A percentile compares a stretch with the other conserved stretches of the same genome.
These are phyloP conservation scores for Fusarium sp. DNA, from an alignment of 2,329 filamentous ascomycete species.

Conservation along the genomic window DNA sequence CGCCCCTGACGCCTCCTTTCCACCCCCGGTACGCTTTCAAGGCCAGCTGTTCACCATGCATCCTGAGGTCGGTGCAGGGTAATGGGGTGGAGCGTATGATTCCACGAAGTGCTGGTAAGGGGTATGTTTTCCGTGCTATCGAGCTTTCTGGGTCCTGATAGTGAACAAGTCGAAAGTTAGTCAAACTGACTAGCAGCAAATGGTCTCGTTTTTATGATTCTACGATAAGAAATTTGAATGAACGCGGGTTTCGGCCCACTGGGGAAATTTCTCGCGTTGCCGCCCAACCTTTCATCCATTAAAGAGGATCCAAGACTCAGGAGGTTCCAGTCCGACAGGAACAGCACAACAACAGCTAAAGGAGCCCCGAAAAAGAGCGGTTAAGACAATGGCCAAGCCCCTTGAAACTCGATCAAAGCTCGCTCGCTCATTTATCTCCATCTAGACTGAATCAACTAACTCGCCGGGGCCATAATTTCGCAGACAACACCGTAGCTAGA, in stretches of 20 bases:
- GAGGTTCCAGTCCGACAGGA: background rate
- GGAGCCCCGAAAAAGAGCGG: background rate
- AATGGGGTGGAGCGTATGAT: no score
- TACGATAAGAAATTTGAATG: background rate
- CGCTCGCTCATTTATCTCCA: background rate
- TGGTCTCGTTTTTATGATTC: background rate
- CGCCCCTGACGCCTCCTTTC: no score
- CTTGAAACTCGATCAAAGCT: background rate
- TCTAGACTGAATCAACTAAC: background rate
- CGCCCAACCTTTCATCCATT: background rate
- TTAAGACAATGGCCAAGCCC: background rate
- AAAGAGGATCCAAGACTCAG: background rate
- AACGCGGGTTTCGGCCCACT: background rate
- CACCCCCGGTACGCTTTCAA: no score
- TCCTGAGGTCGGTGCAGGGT: no score
- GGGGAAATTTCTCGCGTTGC: background rate
- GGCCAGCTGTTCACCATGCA: no score
- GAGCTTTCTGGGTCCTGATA: background rate
- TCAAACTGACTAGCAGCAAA: background rate
- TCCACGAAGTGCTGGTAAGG: no score
- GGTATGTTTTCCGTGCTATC: background rate
- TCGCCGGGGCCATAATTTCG: no score
- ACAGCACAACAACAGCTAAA: background rate
- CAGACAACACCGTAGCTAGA: background rate
- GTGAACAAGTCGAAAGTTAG: background rate